Evolutionary conservation across 1,284 basidiomycete species (phyloP).

Genomic region (Uromyces viciae-fabae): DNA sequence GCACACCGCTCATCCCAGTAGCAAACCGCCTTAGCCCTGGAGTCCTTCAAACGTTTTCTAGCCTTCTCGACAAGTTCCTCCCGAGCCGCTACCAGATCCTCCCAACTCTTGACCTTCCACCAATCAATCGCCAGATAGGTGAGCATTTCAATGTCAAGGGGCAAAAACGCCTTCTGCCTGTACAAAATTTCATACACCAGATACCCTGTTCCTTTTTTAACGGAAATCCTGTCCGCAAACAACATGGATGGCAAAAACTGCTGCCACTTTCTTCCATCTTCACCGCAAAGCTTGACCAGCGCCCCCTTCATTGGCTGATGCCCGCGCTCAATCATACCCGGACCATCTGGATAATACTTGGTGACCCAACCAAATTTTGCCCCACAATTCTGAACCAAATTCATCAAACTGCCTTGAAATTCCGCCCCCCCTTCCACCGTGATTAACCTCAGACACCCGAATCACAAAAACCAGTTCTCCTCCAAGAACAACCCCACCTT

Average conservation of each 20-base stretch:
- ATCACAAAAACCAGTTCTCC: constrained; percentile 4
- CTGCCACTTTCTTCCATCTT: background rate
- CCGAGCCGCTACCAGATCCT: background rate
- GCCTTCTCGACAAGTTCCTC: background rate
- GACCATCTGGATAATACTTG: background rate
- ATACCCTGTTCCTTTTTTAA: background rate
- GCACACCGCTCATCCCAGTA: background rate
- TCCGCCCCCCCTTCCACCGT: background rate
- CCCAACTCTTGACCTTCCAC: constrained; percentile 1
- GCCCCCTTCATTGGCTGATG: background rate
- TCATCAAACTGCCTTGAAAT: background rate
- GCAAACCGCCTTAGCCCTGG: background rate
- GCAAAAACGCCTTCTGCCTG: background rate
- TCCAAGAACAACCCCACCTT: background rate
- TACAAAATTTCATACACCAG: background rate
- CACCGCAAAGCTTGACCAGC: background rate
- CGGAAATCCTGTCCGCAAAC: constrained; percentile 14
- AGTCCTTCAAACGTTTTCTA: background rate
- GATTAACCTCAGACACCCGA: background rate
- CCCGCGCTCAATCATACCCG: background rate
- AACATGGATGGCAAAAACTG: background rate
- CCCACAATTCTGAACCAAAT: background rate
- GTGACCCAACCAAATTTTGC: background rate
- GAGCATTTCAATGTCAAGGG: background rate
- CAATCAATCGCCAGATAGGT: constrained; percentile 2